phyloP scores from a whole-genome alignment of 495 filamentous ascomycete species.

The Penicillium angulare region DNA sequence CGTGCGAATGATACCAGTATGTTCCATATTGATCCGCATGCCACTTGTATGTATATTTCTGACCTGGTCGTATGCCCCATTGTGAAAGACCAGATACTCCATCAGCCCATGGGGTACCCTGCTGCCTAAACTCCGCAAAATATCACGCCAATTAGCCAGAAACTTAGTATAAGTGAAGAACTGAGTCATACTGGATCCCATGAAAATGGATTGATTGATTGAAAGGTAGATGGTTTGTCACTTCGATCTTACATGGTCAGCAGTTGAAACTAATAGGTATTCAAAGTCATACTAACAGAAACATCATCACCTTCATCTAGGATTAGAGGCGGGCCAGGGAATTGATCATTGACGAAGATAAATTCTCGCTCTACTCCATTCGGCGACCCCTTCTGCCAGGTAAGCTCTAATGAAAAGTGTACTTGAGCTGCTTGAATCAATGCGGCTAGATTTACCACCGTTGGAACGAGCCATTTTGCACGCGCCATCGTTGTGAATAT shows the following conservation, averaged over 20 bases:
- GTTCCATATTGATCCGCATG: conserved; percentile 48
- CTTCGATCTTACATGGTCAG: conserved; percentile 25
- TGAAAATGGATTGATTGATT: conserved; percentile 51
- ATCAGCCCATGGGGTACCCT: conserved; percentile 44
- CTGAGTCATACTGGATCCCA: conserved; percentile 27
- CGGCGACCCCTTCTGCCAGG: conserved; percentile 36
- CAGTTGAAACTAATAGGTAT: background rate
- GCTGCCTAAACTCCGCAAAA: conserved; percentile 7
- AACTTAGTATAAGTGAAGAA: too few relatives aligned
- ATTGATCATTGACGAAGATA: conserved; percentile 56
- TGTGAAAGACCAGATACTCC: conserved; percentile 52
- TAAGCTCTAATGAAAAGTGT: conserved; percentile 25
- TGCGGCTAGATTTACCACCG: background rate
- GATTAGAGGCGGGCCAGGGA: conserved; percentile 52
- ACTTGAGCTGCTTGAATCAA: conserved; percentile 9
- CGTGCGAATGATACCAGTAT: conserved; percentile 56
- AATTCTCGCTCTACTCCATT: conserved; percentile 41
- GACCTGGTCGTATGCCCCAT: conserved; percentile 42
- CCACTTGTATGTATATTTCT: conserved; percentile 46
- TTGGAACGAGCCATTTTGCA: background rate
- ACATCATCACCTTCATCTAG: conserved; percentile 57
- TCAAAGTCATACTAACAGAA: conserved; percentile 29
- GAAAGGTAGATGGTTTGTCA: conserved; percentile 48
- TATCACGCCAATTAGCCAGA: background rate
- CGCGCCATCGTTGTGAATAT: background rate